Percentiles rank a stretch among this genome's conserved stretches.
Evolutionary conservation across 352 stramenopile species (phyloP).

Genomic region (Globisporangium abappressorium): DNA sequence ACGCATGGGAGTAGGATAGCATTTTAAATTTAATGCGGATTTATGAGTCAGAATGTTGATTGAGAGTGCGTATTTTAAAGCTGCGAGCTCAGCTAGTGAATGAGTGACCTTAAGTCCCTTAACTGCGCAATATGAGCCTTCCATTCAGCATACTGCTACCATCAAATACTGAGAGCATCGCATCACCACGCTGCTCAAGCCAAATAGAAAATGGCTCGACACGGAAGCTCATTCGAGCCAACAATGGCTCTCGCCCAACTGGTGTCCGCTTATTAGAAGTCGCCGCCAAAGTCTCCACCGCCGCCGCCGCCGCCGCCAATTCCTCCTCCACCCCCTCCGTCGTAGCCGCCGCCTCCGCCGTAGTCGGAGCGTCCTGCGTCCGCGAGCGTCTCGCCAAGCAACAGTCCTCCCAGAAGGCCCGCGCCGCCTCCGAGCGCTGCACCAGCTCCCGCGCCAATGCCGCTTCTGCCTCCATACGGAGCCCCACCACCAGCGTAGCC

Average conservation of each 20-base stretch:
- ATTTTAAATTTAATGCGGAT: too few species aligned
- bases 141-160: not conserved
- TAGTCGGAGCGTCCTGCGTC: conserved; percentile 22
- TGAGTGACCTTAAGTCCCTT: not conserved
- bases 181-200: not conserved
- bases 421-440: conserved; percentile 44
- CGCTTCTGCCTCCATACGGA: conserved; percentile 17
- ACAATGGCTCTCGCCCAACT: not conserved
- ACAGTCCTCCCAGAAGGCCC: conserved; percentile 41
- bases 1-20: too few species aligned
- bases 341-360: not conserved
- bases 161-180: not conserved
- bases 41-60: too few species aligned
- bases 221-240: not conserved
- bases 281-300: conserved; percentile 37
- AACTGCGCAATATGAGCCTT: not conserved
- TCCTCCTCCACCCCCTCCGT: conserved; percentile 5
- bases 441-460: conserved; percentile 46
- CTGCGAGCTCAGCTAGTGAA: not conserved
- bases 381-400: conserved; percentile 36
- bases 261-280: conserved; percentile 40
- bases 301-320: not conserved
- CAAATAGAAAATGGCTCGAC: not conserved
- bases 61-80: not conserved
- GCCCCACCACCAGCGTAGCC: conserved; percentile 13